These are phyloP conservation scores for Phlyctochytrium planicorne DNA, from an alignment of 192 early-diverging fungal genomes.

Conservation along the genomic window DNA sequence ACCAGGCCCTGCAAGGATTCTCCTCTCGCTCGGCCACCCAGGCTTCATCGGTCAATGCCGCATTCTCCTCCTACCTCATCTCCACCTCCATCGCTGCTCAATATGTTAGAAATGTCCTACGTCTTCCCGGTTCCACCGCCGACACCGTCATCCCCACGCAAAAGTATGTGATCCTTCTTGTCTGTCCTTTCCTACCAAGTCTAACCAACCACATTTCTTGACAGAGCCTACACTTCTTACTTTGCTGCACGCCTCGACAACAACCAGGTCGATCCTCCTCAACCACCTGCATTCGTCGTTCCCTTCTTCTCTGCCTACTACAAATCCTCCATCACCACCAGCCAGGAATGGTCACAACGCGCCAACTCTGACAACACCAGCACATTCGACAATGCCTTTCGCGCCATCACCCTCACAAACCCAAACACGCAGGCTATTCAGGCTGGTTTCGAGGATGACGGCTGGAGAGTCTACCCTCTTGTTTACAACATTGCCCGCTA, in stretches of 20 bases:
- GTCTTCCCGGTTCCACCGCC: constrained; percentile 5
- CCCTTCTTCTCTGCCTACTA: constrained; percentile 11
- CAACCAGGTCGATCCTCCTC: constrained; percentile 10
- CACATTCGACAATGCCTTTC: constrained; percentile 20
- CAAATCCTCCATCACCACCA: constrained; percentile 14
- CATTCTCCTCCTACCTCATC: constrained; percentile 14
- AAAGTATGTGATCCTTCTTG: background rate
- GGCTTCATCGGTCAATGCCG: constrained; percentile 5
- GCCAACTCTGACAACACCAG: constrained; percentile 12
- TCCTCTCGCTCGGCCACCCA: constrained; percentile 8
- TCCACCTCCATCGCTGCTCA: constrained; percentile 8
- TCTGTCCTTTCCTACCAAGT: background rate
- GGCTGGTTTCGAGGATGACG: constrained; percentile 14
- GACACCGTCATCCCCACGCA: background rate
- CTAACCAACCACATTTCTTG: background rate
- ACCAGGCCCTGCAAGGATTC: background rate
- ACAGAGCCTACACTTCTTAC: constrained; percentile 18
- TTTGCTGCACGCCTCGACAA: constrained; percentile 6
- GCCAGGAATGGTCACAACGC: background rate
- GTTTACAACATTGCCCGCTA: constrained; percentile 14
- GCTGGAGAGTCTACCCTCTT: constrained; percentile 23
- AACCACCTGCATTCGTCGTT: constrained; percentile 1
- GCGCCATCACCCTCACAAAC: constrained; percentile 12
- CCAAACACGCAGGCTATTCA: constrained; percentile 13
- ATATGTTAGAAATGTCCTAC: constrained; percentile 7